Percentiles rank a stretch among this genome's conserved stretches.
phyloP scores from a whole-genome alignment of 2,329 filamentous ascomycete species.

The Septoria linicola region DNA sequence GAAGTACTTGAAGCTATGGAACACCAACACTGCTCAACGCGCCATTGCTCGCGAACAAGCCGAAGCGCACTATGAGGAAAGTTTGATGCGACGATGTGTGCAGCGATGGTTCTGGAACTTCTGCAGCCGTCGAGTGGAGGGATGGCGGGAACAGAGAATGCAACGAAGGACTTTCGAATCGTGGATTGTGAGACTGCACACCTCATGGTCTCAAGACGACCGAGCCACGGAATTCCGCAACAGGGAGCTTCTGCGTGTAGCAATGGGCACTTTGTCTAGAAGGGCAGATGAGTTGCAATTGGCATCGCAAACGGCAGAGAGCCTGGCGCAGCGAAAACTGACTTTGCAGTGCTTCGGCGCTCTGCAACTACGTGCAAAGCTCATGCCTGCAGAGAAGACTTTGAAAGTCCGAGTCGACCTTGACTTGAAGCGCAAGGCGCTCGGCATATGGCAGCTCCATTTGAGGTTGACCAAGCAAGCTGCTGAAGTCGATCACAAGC shows the following conservation, averaged over 20 bases:
- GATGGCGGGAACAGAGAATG: constrained; percentile 36
- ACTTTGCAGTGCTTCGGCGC: constrained; percentile 29
- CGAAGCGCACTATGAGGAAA: constrained; percentile 29
- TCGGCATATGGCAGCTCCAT: constrained; percentile 52
- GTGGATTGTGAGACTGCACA: constrained; percentile 14
- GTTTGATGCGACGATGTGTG: constrained; percentile 32
- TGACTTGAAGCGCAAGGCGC: constrained; percentile 48
- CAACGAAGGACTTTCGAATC: constrained; percentile 20
- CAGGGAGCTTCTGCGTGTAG: not conserved
- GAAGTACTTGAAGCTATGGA: constrained; percentile 58
- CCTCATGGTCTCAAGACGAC: constrained; percentile 5
- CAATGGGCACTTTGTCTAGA: not conserved
- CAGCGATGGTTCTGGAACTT: constrained; percentile 28
- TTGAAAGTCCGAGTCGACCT: constrained; percentile 48
- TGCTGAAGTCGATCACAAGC: constrained; percentile 50
- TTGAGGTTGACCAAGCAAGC: constrained; percentile 44
- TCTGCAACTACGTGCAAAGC: constrained; percentile 42
- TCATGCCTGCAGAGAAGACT: constrained; percentile 44
- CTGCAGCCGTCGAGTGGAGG: constrained; percentile 32
- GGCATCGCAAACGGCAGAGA: constrained; percentile 8
- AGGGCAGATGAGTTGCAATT: constrained; percentile 2
- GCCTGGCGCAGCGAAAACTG: constrained; percentile 8
- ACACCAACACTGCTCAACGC: constrained; percentile 40
- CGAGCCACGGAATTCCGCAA: constrained; percentile 19
- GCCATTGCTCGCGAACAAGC: constrained; percentile 28